Evolutionary conservation across 2,329 filamentous ascomycete genomes (phyloP).

Genomic region (Neonectria coccinea): DNA sequence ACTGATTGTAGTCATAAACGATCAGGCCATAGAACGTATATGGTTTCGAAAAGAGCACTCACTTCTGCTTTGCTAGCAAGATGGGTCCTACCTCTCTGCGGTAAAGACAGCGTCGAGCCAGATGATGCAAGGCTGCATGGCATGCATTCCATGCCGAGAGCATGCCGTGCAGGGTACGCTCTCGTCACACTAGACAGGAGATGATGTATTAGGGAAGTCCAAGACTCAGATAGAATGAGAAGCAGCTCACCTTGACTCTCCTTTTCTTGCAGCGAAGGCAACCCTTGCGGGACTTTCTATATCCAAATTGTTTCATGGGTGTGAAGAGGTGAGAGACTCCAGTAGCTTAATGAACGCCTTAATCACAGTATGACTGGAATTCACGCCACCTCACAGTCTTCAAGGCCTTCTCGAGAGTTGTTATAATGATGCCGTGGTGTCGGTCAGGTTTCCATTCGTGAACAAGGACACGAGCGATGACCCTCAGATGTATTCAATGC

Average conservation of each 20-base stretch:
- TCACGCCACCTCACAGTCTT: no score
- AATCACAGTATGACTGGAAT: not conserved
- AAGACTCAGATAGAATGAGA: not conserved
- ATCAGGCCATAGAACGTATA: no score
- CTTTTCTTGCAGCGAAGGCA: constrained; percentile 24
- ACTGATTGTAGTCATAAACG: no score
- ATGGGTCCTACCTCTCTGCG: no score
- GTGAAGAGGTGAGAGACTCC: not conserved
- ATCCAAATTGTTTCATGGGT: constrained; percentile 25
- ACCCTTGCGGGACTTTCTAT: constrained; percentile 25
- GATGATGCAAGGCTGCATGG: constrained; percentile 23
- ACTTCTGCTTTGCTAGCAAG: constrained; percentile 13
- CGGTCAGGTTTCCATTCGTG: no score
- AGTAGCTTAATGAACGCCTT: not conserved
- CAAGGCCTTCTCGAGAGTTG: no score
- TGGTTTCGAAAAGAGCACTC: not conserved
- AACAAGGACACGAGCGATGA: no score
- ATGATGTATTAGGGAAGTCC: not conserved
- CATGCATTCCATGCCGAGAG: constrained; percentile 21
- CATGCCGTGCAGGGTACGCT: constrained; percentile 27
- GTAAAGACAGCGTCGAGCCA: no score
- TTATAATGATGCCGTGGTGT: no score
- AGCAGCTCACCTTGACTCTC: constrained; percentile 23
- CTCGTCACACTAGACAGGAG: constrained; percentile 24
- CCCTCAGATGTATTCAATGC: no score